Evolutionary conservation across 2,329 filamentous ascomycete genomes (phyloP).

Genomic region (Endothia cerciana): DNA sequence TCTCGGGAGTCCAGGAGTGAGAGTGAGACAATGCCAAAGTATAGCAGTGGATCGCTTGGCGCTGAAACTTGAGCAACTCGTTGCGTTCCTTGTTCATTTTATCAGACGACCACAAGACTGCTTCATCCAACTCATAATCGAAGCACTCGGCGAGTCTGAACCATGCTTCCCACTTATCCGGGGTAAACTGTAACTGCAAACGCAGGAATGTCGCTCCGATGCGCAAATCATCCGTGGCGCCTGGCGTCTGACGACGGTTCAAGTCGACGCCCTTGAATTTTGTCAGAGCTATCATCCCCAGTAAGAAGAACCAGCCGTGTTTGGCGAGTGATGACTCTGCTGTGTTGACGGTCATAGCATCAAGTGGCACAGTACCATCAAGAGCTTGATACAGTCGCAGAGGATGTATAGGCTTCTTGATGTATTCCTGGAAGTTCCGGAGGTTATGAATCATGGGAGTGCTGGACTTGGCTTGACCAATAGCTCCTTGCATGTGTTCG

Average conservation of each 20-base stretch:
- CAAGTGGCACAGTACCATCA: slow-evolving; percentile 74
- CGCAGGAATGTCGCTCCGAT: slow-evolving; percentile 79
- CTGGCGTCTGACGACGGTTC: slow-evolving; percentile 76
- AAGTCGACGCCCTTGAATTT: slow-evolving; percentile 75
- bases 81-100: slow-evolving; percentile 84
- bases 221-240: slow-evolving; percentile 81
- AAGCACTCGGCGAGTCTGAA: slow-evolving; percentile 85
- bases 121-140: slow-evolving; percentile 85
- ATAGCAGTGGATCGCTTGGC: slow-evolving; percentile 82
- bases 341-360: slow-evolving; percentile 70
- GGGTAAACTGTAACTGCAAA: slow-evolving; percentile 80
- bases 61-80: slow-evolving; percentile 76
- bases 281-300: slow-evolving; percentile 85
- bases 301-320: slow-evolving; percentile 89
- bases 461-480: slow-evolving; percentile 77
- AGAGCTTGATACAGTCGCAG: slow-evolving; percentile 79
- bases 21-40: slow-evolving; percentile 63
- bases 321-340: slow-evolving; percentile 74
- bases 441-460: slow-evolving; percentile 86
- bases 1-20: slow-evolving; percentile 51
- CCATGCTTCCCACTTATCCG: slow-evolving; percentile 87
- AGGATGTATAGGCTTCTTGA: slow-evolving; percentile 84
- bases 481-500: slow-evolving; percentile 87
- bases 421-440: slow-evolving; percentile 77
- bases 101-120: slow-evolving; percentile 85